Conservation (phyloP, 164 flowering plant species). For the Tinospora cordifolia region DNA sequence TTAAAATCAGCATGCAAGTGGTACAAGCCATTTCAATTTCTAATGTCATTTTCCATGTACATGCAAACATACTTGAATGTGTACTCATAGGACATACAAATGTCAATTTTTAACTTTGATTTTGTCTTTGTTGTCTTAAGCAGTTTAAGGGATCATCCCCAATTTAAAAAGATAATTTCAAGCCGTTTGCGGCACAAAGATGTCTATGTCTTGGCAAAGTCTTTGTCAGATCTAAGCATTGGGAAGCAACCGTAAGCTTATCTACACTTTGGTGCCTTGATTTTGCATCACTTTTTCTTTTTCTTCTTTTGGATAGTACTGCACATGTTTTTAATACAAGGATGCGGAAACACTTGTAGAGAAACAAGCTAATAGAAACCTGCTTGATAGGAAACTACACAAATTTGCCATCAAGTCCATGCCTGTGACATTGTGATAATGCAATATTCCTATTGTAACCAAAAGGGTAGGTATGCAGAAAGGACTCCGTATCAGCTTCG, state of each 20-base stretch:
- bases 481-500: too few relatives aligned
- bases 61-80: neutral
- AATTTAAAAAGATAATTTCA: slow-evolving; percentile 41
- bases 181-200: slow-evolving; percentile 58
- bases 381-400: too few relatives aligned
- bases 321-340: neutral
- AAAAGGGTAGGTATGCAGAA: too few relatives aligned
- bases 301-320: neutral
- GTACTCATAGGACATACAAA: neutral
- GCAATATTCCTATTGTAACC: too few relatives aligned
- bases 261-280: neutral
- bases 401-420: too few relatives aligned
- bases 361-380: too few relatives aligned
- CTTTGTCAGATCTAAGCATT: slow-evolving; percentile 57
- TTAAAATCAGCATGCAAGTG: too few relatives aligned
- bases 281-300: neutral
- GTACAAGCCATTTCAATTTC: too few relatives aligned
- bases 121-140: slow-evolving; percentile 7
- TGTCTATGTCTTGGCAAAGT: slow-evolving; percentile 46
- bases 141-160: slow-evolving; percentile 83
- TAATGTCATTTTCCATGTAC: neutral
- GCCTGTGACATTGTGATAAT: too few relatives aligned
- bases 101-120: neutral
- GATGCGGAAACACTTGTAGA: too few relatives aligned
- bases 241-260: slow-evolving; percentile 88